Evolutionary conservation across 495 filamentous ascomycete species (phyloP), one percentile per base, ranked within the genome.

Genomic region (Daldinia loculata): DNA sequence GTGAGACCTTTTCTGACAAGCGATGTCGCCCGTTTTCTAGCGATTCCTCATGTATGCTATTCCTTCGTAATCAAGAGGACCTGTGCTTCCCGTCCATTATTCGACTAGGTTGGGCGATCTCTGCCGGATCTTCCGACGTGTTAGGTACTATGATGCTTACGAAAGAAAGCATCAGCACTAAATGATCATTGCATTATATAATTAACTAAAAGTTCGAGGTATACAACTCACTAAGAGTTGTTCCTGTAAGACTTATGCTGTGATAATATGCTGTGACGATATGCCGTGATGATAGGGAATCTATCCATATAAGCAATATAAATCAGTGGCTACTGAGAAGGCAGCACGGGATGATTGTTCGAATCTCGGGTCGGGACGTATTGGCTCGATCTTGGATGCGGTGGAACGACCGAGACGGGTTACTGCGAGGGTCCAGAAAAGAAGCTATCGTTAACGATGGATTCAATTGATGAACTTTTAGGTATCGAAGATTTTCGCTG

Each of bases 111-210:
- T 48, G 19, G 43, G 41, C 17, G 41, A 48, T 48, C 43, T 9
- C 43, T 48, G 19, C 43, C 39, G 39, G 2, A 24, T 24, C 17
- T 14, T 22, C 43, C 43, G 8, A 4, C 19, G 3, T 22, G 17
- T 12, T 48, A n/a, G n/a, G n/a, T n/a, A 48, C 43, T 22, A 48
- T 22, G 19, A 24, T 24, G 43, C 43, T 48, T 48, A 48, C 43
- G 43, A 22, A 48, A 24, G 43, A 48, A 48, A 48, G 3, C 17
- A 48, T 48, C 43, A 48, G 43, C 43, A 48, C 43, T 48, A 48
- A 48, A 6, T 48, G 17, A 22, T 48, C 43, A 48, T 48, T 48
- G 43, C 43, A 48, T 48, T 24, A 24, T 8, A 19, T 22, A 22
- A 19, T 48, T 15, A 48, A 48, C 8, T 22, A 11, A 11, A 48